Evolutionary conservation across 176 grass and related monocot genomes (phyloP).

Genomic region (Melocanna baccifera): DNA sequence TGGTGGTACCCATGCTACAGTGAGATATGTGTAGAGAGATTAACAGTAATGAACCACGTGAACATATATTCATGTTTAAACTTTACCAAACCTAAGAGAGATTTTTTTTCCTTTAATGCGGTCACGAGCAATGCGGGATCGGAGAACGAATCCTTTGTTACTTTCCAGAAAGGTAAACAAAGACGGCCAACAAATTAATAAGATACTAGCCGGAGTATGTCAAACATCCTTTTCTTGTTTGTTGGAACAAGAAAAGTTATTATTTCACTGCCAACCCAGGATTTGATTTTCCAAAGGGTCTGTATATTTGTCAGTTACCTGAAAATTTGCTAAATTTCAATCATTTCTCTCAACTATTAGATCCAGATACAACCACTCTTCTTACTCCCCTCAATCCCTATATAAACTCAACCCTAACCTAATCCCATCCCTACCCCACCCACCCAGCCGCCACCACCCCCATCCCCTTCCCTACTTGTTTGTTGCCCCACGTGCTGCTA

Average conservation of each 20-base stretch:
- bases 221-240: neutral
- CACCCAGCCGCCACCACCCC: too few species aligned
- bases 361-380: too few species aligned
- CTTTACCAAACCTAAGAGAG: neutral
- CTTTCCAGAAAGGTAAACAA: neutral
- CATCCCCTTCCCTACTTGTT: too few species aligned
- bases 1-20: neutral
- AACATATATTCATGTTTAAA: neutral
- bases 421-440: too few species aligned
- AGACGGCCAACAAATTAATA: neutral
- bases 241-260: neutral
- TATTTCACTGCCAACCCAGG: neutral
- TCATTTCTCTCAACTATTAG: rapidly evolving
- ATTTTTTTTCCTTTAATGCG: neutral
- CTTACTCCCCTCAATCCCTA: too few species aligned
- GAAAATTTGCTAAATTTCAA: too few species aligned
- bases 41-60: neutral
- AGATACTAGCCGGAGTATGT: too few species aligned
- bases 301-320: too few species aligned
- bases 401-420: too few species aligned
- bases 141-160: neutral
- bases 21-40: neutral
- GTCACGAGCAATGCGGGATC: neutral
- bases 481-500: too few species aligned
- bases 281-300: neutral